phyloP scores from a whole-genome alignment of 1,284 basidiomycete species.

The Sporisorium exsertum region DNA sequence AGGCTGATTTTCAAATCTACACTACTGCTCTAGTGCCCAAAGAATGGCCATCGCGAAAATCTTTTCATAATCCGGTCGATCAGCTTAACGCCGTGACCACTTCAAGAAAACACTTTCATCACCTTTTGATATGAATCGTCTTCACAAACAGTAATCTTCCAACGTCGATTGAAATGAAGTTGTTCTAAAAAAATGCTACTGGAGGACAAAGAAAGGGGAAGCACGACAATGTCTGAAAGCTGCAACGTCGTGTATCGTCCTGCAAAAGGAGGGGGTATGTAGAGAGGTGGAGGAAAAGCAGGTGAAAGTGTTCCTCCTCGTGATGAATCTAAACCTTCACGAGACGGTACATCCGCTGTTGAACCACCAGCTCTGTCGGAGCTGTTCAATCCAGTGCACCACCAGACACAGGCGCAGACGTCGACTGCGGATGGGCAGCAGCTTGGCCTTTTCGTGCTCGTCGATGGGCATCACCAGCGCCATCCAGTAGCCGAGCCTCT shows the following conservation, averaged over 20 bases:
- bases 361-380: constrained; percentile 72
- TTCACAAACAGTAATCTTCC: background rate
- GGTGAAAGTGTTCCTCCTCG: background rate
- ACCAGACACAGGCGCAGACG: constrained; percentile 83
- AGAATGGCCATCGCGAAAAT: background rate
- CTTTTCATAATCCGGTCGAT: constrained; percentile 1
- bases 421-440: constrained; percentile 87
- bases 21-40: constrained; percentile 9
- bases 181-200: background rate
- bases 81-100: background rate
- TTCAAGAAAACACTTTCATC: background rate
- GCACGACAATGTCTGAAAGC: background rate
- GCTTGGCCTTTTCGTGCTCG: constrained; percentile 89
- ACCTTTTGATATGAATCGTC: background rate
- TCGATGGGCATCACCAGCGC: constrained; percentile 91
- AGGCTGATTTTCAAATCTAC: background rate
- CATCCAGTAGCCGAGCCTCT: constrained; percentile 76
- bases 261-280: background rate
- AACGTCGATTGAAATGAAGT: background rate
- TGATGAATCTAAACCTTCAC: constrained; percentile 1
- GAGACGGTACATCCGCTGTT: constrained; percentile 69
- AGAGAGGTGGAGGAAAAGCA: background rate
- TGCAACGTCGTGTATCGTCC: constrained; percentile 5
- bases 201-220: background rate
- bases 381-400: constrained; percentile 90